Base-by-base conservation (phyloP, 345 rosid genomes). In the Corchorus olitorius region DNA sequence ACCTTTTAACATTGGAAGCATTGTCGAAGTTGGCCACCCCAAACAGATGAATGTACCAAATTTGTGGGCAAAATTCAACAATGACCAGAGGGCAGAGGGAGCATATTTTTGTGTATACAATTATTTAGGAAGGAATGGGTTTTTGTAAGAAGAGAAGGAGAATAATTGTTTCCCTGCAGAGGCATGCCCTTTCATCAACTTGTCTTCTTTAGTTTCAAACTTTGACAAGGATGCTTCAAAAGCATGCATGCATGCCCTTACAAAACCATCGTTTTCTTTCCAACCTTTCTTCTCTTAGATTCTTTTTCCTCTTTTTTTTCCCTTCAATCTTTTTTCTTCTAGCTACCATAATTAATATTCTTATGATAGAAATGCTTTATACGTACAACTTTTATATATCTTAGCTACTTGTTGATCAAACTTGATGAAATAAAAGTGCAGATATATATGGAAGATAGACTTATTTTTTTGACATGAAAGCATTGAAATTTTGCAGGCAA, bases 191-290 rank as follows among this genome's bases (percentile, higher is more conserved):
- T 20, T 15, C 53, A n/a, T 67, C 72, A 48, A 67, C 72, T 46
- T 67, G 55, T 46, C 19, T 46, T 17, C 43, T 16, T 35, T 46
- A 46, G 54, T 12, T 46, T 46, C 46, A n/a, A 67, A 67, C 54
- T n/a, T 20, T 67, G 71, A 67, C 19, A 46, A 20, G n/a, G 54
- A 67, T 67, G 39, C 37, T 67, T 67, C 71, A 50, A 22, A 46
- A 67, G 39, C 70, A 65, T 65, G 39, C 55, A 66, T 48, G 11
- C 37, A 48, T 22, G 39, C 12, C 54, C 53, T 16, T 66, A 34
- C 70, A 45, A 45, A 45, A 8, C 54, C 37, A 20, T 66, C 54
- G 12, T 46, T 45, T 66, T 66, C 71, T 60, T 60, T 13, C 41
- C 17, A 19, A 0, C 49, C 33, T 4, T 1, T 43, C 11, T n/a